Percentiles rank a stretch among this genome's conserved stretches.
phyloP scores from a whole-genome alignment of 352 stramenopile species.

The Pythium plurisporium region DNA sequence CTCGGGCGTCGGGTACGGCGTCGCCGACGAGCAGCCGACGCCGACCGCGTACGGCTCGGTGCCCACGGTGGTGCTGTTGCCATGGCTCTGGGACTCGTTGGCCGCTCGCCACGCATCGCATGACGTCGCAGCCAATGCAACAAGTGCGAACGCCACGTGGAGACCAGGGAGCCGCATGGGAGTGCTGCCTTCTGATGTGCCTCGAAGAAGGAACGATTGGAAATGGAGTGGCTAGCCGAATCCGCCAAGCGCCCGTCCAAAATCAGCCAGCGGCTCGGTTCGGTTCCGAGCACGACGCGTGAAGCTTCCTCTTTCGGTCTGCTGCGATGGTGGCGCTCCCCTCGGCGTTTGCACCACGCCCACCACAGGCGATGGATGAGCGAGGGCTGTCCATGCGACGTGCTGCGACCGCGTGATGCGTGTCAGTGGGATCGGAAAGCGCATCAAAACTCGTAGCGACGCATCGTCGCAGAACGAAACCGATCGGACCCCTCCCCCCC shows the following conservation, averaged over 20 bases:
- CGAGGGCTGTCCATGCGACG: neutral
- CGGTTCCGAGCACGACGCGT: neutral
- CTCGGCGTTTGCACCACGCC: no score
- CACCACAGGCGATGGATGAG: neutral
- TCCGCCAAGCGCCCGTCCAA: no score
- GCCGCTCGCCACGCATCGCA: neutral
- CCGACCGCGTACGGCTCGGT: slow-evolving; percentile 32
- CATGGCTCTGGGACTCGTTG: neutral
- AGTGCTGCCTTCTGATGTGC: neutral
- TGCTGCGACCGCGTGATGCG: neutral
- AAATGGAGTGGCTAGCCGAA: neutral
- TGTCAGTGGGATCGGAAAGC: no score
- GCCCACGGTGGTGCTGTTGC: slow-evolving; percentile 33
- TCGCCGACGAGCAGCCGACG: slow-evolving; percentile 39
- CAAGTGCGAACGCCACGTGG: neutral
- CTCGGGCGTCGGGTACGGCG: slow-evolving; percentile 3
- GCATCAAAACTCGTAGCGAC: no score
- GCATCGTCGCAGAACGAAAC: no score
- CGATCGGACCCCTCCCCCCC: no score
- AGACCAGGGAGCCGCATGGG: neutral
- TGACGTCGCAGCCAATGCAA: neutral
- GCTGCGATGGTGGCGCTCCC: no score
- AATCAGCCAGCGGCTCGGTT: no score
- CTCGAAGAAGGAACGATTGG: neutral
- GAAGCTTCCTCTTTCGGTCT: no score